phyloP scores from a whole-genome alignment of 2,329 filamentous ascomycete genomes.

The Coniochaeta prunicola region DNA sequence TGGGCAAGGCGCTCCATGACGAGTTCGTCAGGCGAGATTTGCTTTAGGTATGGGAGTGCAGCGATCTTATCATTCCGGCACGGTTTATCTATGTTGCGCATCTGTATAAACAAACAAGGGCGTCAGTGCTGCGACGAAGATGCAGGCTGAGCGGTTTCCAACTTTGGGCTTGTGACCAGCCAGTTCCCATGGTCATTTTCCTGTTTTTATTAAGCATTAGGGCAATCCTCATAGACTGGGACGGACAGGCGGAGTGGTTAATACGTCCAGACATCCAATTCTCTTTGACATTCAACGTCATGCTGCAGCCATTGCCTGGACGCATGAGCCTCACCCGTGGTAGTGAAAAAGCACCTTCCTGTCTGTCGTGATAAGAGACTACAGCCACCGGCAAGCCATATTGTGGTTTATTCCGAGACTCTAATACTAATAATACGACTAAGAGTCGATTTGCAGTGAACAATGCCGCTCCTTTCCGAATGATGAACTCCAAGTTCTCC shows the following conservation, averaged over 20 bases:
- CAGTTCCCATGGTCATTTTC: background rate
- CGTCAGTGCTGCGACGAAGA: background rate
- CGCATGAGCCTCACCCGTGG: background rate
- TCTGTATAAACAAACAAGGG: conserved; percentile 7
- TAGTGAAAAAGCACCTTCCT: no score
- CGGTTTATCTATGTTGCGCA: conserved; percentile 2
- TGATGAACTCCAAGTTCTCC: no score
- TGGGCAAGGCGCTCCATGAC: conserved; percentile 89
- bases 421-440: no score
- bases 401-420: no score
- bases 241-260: background rate
- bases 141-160: background rate
- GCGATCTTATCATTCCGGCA: background rate
- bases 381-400: no score
- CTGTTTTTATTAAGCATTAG: conserved; percentile 2
- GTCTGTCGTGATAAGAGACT: no score
- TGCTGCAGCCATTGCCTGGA: background rate
- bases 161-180: background rate
- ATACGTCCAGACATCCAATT: background rate
- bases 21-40: conserved; percentile 96
- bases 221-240: background rate
- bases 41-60: conserved; percentile 51
- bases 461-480: no score
- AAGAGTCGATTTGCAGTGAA: no score
- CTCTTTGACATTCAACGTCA: background rate